Base-by-base conservation (phyloP, 1,139 yeast species). In the Lodderomyces orthopsilosis region DNA sequence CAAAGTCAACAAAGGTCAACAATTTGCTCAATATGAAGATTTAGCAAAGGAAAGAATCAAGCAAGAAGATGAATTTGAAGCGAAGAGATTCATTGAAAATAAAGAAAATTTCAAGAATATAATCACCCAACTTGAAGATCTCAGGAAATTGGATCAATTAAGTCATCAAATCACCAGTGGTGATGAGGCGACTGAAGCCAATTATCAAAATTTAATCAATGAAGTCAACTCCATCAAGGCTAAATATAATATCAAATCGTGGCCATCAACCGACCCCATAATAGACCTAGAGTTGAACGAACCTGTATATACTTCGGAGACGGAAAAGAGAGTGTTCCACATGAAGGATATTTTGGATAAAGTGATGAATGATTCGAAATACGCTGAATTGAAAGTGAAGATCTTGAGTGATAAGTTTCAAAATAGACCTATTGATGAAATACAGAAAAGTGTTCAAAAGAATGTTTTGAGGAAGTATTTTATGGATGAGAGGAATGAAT, bases 1-100 rank as follows among this genome's bases (percentile, higher is more conserved):
- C 59, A 81, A 89, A 68, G 83, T 77, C 60, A 84, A 88, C 59
- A 83, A 85, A 66, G 97, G 97, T 77, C 91, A 89, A 55, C 93
- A 89, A 62, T 89, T 93, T 74, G 93, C 88, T 37, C 69, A 77
- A 53, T 90, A 86, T 66, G 87, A 85, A 59, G 70, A 76, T 37
- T 78, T 83, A 55, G 95, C 96, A 39, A 85, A 83, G 53, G 68
- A 67, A 42, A 74, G 76, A 53, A 91, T 89, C 27, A 67, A 73
- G 3, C 57, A 64, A 28, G 93, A 88, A 57, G 93, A 85, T 59
- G 66, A 70, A 38, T 62, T 60, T 41, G 79, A 76, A 58, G 68
- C 81, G 37, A 53, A 64, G 37, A 74, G 73, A 39, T 79, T 83
- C 51, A 60, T 77, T 40, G 59, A 66, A 22, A 74, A 74, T 56